phyloP scores from a whole-genome alignment of 805 yeast species.

The Wickerhamomyces hampshirensis region DNA sequence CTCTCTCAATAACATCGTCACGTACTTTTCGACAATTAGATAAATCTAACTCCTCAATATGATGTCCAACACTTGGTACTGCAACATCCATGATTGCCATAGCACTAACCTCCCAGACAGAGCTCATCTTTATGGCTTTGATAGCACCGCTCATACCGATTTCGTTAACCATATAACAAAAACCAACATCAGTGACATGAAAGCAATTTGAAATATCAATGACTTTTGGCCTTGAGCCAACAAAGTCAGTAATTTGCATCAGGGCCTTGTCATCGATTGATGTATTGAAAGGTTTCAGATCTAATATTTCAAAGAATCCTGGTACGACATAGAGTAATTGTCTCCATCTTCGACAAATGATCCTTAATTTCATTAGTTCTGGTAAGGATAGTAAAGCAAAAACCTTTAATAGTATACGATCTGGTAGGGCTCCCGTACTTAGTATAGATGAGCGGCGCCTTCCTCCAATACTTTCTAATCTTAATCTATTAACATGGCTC shows the following conservation, averaged over 20 bases:
- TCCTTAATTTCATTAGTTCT: constrained; percentile 53
- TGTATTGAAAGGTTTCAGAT: constrained; percentile 59
- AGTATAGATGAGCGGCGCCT: constrained; percentile 55
- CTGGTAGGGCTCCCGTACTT: constrained; percentile 57
- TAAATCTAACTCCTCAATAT: constrained; percentile 56
- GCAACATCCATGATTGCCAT: constrained; percentile 80
- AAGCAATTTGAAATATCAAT: constrained; percentile 70
- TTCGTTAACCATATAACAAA: constrained; percentile 64
- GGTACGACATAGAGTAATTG: constrained; percentile 56
- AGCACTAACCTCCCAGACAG: constrained; percentile 74
- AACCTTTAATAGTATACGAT: constrained; percentile 47
- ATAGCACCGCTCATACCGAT: constrained; percentile 63
- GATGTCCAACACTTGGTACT: constrained; percentile 56
- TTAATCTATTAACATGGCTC: constrained; percentile 48
- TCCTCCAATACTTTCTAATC: constrained; percentile 40
- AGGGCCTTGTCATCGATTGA: constrained; percentile 53
- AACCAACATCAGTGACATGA: constrained; percentile 74
- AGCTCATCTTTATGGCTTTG: constrained; percentile 51
- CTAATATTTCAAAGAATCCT: constrained; percentile 45
- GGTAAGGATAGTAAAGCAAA: constrained; percentile 52
- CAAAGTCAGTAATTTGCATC: constrained; percentile 59
- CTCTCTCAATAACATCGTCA: constrained; percentile 64
- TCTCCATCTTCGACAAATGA: constrained; percentile 64
- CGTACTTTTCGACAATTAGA: constrained; percentile 70
- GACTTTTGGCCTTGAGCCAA: constrained; percentile 57